Conservation (phyloP, 2,329 filamentous ascomycete species). For the Neoascochyta sp. region DNA sequence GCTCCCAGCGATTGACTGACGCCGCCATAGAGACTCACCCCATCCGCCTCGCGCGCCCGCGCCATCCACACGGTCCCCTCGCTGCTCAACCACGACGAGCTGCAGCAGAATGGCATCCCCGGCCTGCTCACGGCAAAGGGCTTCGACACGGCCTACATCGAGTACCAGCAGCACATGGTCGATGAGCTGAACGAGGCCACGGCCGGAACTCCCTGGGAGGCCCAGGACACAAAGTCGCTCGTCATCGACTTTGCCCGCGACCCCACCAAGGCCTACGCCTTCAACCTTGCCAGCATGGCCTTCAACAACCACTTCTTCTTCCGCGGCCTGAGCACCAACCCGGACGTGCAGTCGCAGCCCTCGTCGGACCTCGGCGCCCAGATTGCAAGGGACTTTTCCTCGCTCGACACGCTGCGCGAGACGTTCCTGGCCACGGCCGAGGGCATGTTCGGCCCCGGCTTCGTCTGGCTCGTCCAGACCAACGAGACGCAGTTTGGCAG, state of each 20-base stretch:
- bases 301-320: constrained; percentile 91
- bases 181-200: constrained; percentile 72
- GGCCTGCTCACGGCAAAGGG: constrained; percentile 66
- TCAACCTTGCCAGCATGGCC: constrained; percentile 96
- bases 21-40: constrained; percentile 22
- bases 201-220: constrained; percentile 62
- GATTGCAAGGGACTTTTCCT: constrained; percentile 72
- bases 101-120: constrained; percentile 57
- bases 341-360: constrained; percentile 23
- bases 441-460: constrained; percentile 94
- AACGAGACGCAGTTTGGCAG: constrained; percentile 45
- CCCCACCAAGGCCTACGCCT: constrained; percentile 70
- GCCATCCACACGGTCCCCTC: constrained; percentile 47
- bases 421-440: constrained; percentile 78
- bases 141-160: constrained; percentile 73
- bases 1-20: constrained; percentile 18
- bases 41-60: constrained; percentile 19
- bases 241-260: constrained; percentile 74
- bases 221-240: constrained; percentile 62
- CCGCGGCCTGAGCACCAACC: constrained; percentile 47
- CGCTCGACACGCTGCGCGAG: constrained; percentile 72
- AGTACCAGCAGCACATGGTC: constrained; percentile 73
- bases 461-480: constrained; percentile 81
- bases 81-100: constrained; percentile 46
- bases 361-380: constrained; percentile 53